phyloP scores from a whole-genome alignment of 2,329 filamentous ascomycete species.

The Simplicillium sp. region DNA sequence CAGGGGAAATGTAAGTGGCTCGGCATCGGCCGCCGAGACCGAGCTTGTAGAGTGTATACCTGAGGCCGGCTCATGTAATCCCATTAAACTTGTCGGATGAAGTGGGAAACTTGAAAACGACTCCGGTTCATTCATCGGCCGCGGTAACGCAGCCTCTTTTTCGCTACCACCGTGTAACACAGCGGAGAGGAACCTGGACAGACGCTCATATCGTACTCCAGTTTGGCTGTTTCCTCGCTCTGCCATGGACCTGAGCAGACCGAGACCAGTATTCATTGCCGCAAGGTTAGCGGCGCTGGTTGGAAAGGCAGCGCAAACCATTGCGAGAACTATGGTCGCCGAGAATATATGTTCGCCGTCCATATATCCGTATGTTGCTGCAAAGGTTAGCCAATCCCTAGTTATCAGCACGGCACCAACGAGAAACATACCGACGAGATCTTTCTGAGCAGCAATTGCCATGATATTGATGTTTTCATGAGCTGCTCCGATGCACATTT shows the following conservation, averaged over 20 bases:
- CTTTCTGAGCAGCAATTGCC: conserved; percentile 35
- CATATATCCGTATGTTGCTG: conserved; percentile 47
- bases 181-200: conserved; percentile 17
- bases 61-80: no score
- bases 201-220: conserved; percentile 21
- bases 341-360: conserved; percentile 47
- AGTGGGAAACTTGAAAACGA: no score
- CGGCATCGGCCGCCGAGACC: conserved; percentile 1
- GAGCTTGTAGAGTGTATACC: not conserved
- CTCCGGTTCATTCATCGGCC: not conserved
- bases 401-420: no score
- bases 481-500: conserved; percentile 41
- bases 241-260: conserved; percentile 38
- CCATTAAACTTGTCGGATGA: no score
- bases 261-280: conserved; percentile 35
- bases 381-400: not conserved
- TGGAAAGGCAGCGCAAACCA: conserved; percentile 44
- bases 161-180: conserved; percentile 11
- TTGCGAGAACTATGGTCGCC: conserved; percentile 42
- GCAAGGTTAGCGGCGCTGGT: conserved; percentile 26
- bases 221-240: conserved; percentile 43
- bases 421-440: conserved; percentile 35
- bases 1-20: conserved; percentile 15
- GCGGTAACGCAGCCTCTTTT: not conserved
- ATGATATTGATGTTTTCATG: conserved; percentile 38